These are phyloP conservation scores for Calonectria pauciramosa DNA, from an alignment of 2,329 filamentous ascomycete genomes.

Conservation along the genomic window DNA sequence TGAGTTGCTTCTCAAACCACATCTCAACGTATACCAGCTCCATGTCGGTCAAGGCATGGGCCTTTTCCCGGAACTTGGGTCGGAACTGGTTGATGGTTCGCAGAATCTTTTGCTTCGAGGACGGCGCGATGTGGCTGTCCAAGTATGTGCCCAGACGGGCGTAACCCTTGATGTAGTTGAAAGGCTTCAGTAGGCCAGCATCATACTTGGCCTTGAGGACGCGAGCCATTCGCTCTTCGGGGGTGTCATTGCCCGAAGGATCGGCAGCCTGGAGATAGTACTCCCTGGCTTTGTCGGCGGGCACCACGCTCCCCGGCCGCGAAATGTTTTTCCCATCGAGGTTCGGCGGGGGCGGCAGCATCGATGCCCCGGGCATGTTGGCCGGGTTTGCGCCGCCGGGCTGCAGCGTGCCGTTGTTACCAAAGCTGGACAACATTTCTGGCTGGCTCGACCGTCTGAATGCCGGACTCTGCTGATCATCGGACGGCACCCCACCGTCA, in stretches of 20 bases:
- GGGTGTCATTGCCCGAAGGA: slow-evolving; percentile 85
- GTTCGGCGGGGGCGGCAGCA: slow-evolving; percentile 63
- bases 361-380: slow-evolving; percentile 52
- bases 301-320: slow-evolving; percentile 71
- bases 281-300: slow-evolving; percentile 82
- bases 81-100: slow-evolving; percentile 93
- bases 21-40: slow-evolving; percentile 96
- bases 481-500: slow-evolving; percentile 79
- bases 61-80: slow-evolving; percentile 95
- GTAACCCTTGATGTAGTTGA: slow-evolving; percentile 99
- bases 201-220: slow-evolving; percentile 96
- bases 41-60: slow-evolving; percentile 91
- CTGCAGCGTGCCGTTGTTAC: slow-evolving; percentile 54
- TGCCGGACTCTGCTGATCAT: slow-evolving; percentile 69
- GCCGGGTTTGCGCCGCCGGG: slow-evolving; percentile 39
- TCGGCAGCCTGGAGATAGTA: slow-evolving; percentile 98
- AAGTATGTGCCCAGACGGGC: slow-evolving; percentile 91
- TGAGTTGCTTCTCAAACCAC: slow-evolving; percentile 97
- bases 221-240: slow-evolving; percentile 95
- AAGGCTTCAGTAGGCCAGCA: slow-evolving; percentile 92
- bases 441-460: slow-evolving; percentile 58
- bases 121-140: slow-evolving; percentile 85
- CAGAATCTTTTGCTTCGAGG: slow-evolving; percentile 90
- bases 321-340: slow-evolving; percentile 68
- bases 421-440: slow-evolving; percentile 64